phyloP scores from a whole-genome alignment of 2,329 filamentous ascomycete species.

The Ophiostoma piceae region DNA sequence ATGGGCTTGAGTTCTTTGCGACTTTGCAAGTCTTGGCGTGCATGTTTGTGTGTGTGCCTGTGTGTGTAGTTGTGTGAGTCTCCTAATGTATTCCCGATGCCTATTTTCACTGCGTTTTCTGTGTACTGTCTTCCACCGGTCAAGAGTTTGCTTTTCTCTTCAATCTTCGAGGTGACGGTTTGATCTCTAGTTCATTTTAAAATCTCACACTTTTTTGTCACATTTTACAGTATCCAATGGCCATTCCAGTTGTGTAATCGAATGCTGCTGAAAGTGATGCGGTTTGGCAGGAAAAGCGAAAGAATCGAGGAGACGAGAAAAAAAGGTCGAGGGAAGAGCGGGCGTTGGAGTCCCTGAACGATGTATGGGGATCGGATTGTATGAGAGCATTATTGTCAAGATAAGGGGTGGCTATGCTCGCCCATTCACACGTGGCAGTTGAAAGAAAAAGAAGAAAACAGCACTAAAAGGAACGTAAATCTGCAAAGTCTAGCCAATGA shows the following conservation, averaged over 20 bases:
- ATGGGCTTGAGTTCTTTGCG: not conserved
- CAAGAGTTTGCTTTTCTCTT: not conserved
- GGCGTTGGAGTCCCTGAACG: not conserved
- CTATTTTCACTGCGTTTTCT: not conserved
- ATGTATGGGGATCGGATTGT: not conserved
- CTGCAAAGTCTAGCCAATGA: not conserved
- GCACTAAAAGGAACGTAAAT: not conserved
- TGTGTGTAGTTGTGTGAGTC: not conserved
- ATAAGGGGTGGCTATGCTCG: not conserved
- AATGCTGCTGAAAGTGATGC: not conserved
- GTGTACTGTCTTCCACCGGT: not conserved
- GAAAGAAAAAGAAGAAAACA: not conserved
- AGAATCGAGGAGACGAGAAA: not conserved
- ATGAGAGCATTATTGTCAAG: not conserved
- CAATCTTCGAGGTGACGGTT: not conserved
- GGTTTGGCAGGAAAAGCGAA: not conserved
- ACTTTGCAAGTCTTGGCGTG: not conserved
- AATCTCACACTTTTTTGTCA: not conserved
- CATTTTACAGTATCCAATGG: not conserved
- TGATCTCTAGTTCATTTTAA: not conserved
- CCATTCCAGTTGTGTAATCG: not conserved
- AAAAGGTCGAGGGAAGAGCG: not conserved
- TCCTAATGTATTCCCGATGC: not conserved
- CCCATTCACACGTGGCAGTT: not conserved
- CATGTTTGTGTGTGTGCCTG: not conserved